A percentile compares a stretch with the other conserved stretches of the same genome.
Conservation (phyloP, 2,329 filamentous ascomycete species). For the Aureobasidium zeae region DNA sequence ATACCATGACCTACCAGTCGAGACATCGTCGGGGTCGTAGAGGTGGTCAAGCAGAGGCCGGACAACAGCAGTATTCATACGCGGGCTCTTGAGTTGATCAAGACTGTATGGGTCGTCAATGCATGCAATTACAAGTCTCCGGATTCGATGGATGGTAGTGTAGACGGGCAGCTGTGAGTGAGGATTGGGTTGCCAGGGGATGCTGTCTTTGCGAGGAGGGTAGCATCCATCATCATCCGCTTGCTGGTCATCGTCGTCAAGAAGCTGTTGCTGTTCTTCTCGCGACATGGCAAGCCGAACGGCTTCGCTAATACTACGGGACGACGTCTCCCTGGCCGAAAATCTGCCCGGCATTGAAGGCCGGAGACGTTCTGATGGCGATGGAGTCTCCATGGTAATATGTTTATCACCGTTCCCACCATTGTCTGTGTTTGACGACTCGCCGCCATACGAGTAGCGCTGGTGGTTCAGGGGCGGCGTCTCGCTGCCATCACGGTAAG, state of each 20-base stretch:
- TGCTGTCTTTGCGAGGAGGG: constrained; percentile 30
- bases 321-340: constrained; percentile 24
- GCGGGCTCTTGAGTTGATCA: constrained; percentile 68
- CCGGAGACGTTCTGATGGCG: constrained; percentile 21
- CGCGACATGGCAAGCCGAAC: constrained; percentile 33
- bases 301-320: constrained; percentile 31
- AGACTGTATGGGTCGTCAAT: constrained; percentile 56
- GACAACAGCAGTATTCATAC: constrained; percentile 72
- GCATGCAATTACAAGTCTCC: constrained; percentile 38
- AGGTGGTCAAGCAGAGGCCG: constrained; percentile 76
- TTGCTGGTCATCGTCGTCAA: constrained; percentile 37
- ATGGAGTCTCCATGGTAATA: constrained; percentile 21
- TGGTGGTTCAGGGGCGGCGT: constrained; percentile 1
- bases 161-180: constrained; percentile 62
- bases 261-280: constrained; percentile 42
- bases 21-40: constrained; percentile 70
- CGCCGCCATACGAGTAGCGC: neutral
- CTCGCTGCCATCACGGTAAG: constrained; percentile 4
- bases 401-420: constrained; percentile 18
- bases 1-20: constrained; percentile 47
- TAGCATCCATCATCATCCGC: constrained; percentile 40
- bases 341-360: constrained; percentile 24
- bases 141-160: constrained; percentile 59
- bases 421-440: neutral
- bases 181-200: constrained; percentile 41